phyloP scores from a whole-genome alignment of 2,329 filamentous ascomycete species.

The Fusarium bulbicola region DNA sequence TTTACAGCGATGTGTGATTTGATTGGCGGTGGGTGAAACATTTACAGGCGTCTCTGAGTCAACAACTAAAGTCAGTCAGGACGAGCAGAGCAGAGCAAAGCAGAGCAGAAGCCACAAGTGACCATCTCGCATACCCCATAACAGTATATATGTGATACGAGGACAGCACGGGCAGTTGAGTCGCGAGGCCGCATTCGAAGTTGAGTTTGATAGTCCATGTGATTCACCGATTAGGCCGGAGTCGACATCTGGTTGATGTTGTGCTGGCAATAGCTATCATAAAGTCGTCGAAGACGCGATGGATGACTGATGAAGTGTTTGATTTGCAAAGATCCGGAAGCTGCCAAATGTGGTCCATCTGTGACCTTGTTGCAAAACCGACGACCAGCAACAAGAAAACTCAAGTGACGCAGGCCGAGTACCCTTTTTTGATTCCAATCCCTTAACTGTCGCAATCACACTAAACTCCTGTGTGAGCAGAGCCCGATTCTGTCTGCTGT shows the following conservation, averaged over 20 bases:
- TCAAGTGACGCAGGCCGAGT: slow-evolving; percentile 48
- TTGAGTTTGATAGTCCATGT: slow-evolving; percentile 46
- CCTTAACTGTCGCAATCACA: slow-evolving; percentile 51
- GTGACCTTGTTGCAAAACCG: slow-evolving; percentile 50
- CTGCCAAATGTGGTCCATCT: slow-evolving; percentile 51
- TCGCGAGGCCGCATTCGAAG: slow-evolving; percentile 46
- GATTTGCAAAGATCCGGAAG: slow-evolving; percentile 53
- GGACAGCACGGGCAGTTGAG: slow-evolving; percentile 45
- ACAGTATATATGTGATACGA: slow-evolving; percentile 38
- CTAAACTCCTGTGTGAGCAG: slow-evolving; percentile 49
- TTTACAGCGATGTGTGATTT: slow-evolving; percentile 45
- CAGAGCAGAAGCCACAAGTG: slow-evolving; percentile 22
- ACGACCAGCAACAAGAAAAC: slow-evolving; percentile 50
- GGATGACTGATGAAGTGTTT: slow-evolving; percentile 52
- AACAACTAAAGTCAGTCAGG: slow-evolving; percentile 43
- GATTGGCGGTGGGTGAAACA: slow-evolving; percentile 43
- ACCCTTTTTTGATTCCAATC: slow-evolving; percentile 48
- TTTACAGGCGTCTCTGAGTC: slow-evolving; percentile 47
- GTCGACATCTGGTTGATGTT: slow-evolving; percentile 48
- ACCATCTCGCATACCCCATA: slow-evolving; percentile 40
- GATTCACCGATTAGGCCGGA: slow-evolving; percentile 47
- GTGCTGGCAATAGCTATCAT: slow-evolving; percentile 50
- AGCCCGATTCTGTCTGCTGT: slow-evolving; percentile 44
- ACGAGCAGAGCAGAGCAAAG: slow-evolving; percentile 24
- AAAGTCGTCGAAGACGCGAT: slow-evolving; percentile 50